phyloP scores from a whole-genome alignment of 139 green algal species.

The Spirogloea muscicola region DNA sequence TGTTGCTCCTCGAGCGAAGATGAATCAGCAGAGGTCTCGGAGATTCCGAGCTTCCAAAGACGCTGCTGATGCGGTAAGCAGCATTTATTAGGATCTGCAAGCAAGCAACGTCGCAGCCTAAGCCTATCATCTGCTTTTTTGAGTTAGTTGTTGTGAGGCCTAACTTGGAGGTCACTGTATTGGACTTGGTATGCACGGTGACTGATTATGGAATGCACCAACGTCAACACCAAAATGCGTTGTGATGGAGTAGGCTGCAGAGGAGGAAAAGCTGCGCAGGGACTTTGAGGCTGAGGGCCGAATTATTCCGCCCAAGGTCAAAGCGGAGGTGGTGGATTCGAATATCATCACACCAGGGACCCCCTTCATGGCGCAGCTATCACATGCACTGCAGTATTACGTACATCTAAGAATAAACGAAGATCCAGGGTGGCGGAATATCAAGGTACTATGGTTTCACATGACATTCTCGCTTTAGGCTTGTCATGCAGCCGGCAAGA shows the following conservation, averaged over 20 bases:
- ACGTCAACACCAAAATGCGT: too few species aligned
- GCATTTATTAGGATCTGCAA: too few species aligned
- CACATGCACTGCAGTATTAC: slow-evolving; percentile 95
- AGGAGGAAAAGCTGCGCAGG: slow-evolving; percentile 82
- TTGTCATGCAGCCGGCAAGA: slow-evolving; percentile 97
- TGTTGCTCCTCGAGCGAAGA: slow-evolving; percentile 97
- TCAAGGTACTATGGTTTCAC: slow-evolving; percentile 85
- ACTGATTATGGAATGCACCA: too few species aligned
- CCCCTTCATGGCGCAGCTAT: slow-evolving; percentile 94
- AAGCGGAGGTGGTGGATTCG: slow-evolving; percentile 77
- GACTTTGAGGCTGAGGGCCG: slow-evolving; percentile 82
- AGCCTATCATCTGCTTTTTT: too few species aligned
- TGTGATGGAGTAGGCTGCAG: slow-evolving; percentile 54
- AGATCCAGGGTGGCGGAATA: slow-evolving; percentile 80
- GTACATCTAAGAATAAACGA: slow-evolving; percentile 86
- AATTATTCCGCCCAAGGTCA: slow-evolving; percentile 66
- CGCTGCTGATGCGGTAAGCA: slow-evolving; percentile 64
- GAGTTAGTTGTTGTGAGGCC: too few species aligned
- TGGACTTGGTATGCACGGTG: too few species aligned
- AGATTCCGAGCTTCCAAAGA: slow-evolving; percentile 93
- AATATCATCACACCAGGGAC: slow-evolving; percentile 99
- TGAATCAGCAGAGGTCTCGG: slow-evolving; percentile 98
- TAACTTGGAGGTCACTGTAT: too few species aligned
- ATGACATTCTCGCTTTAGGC: slow-evolving; percentile 85
- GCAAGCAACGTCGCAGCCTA: too few species aligned